Evolutionary conservation across 2,329 filamentous ascomycete genomes (phyloP).

Genomic region (Ceratocystis cubensis): DNA sequence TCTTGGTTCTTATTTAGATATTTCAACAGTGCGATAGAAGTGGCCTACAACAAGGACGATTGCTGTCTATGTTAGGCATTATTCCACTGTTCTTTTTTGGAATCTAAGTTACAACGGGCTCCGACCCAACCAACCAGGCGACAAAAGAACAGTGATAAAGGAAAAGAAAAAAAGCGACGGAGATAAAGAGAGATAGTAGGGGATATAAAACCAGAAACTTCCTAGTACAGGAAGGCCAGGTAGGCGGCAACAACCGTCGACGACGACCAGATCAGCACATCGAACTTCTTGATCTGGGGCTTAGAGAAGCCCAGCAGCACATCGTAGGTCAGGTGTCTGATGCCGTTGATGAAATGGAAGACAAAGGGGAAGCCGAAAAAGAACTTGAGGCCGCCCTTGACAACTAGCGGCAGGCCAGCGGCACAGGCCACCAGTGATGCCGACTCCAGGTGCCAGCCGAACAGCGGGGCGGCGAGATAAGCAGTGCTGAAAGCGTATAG

Average conservation of each 20-base stretch:
- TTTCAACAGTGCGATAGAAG: neutral
- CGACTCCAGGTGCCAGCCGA: slow-evolving; percentile 52
- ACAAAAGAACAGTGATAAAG: neutral
- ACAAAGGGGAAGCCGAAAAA: slow-evolving; percentile 45
- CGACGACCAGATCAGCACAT: slow-evolving; percentile 37
- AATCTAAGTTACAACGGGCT: slow-evolving; percentile 7
- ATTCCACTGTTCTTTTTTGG: slow-evolving; percentile 1
- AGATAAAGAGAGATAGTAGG: neutral
- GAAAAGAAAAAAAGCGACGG: neutral
- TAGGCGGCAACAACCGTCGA: slow-evolving; percentile 34
- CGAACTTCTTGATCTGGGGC: slow-evolving; percentile 34
- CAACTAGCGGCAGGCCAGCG: slow-evolving; percentile 44
- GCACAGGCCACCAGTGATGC: slow-evolving; percentile 48
- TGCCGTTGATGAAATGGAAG: slow-evolving; percentile 45
- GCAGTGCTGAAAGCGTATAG: slow-evolving; percentile 70
- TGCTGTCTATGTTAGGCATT: neutral
- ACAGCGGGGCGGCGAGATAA: slow-evolving; percentile 67
- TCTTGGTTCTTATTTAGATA: slow-evolving; percentile 1
- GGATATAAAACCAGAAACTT: neutral
- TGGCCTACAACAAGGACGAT: neutral
- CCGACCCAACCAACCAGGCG: neutral
- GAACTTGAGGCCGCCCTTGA: slow-evolving; percentile 47
- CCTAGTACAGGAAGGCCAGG: slow-evolving; percentile 39
- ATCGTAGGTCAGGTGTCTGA: slow-evolving; percentile 44
- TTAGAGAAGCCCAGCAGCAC: slow-evolving; percentile 39